Evolutionary conservation across 208 protist species (phyloP), one percentile per base, ranked within the genome.

Genomic region (Crithidia bombi): DNA sequence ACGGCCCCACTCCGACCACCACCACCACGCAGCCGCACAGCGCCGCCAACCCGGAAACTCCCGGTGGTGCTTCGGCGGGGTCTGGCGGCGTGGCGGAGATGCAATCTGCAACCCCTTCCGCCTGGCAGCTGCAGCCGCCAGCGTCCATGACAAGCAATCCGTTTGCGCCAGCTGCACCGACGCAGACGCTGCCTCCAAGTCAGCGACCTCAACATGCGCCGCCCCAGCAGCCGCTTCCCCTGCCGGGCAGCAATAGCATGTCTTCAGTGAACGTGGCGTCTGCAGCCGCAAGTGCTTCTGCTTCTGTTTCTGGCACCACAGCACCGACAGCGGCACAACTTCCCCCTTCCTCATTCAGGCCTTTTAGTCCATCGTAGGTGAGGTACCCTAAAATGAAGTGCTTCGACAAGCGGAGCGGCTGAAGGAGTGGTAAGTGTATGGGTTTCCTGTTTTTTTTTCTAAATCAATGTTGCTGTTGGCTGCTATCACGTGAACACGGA

Each of bases 261-360:
- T n/a, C n/a, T n/a, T n/a, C n/a, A n/a, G n/a, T n/a, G n/a, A n/a
- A n/a, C n/a, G 7, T 12, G 12, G 36, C 36, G 12, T 6, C 36
- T 12, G 12, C 12, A 6, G 12, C 36, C 36, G 36, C 36, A 12
- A 12, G 9, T 15, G 36, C 36, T 12, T 15, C 36, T 12, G 6
- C 36, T 12, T 6, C 36, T 12, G 36, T 12, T 12, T 49, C 43
- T 19, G 43, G n/a, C 21, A 11, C 46, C 46, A 30, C 46, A 51
- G 46, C 46, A 14, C 23, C 57, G 5, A 15, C 43, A 26, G 43
- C 44, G 0, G 10, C 58, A 36, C 69, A 41, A 7, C 71, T 66
- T 25, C 65, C 62, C 12, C 73, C 72, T 5, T 69, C 77, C 28
- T 82, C 77, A 2, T 82, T 82, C 62, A 82, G 74, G 47, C 77